phyloP scores from a whole-genome alignment of 108 stramenopile genomes.

The Conticribra guillardii region DNA sequence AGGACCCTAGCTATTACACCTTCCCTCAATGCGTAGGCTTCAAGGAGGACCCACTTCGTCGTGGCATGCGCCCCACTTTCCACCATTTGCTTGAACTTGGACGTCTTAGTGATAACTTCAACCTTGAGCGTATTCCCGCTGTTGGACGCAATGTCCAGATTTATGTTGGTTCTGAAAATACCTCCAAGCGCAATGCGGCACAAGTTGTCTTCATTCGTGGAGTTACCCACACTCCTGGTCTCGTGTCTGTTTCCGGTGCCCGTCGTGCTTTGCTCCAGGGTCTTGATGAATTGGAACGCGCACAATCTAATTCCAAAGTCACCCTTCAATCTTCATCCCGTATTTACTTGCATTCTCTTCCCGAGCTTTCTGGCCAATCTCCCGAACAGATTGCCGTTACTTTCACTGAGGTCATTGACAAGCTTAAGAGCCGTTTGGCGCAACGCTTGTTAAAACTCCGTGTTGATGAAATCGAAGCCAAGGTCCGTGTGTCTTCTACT shows the following conservation, averaged over 20 bases:
- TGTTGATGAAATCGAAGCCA: conserved; percentile 98
- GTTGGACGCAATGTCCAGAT: conserved; percentile 93
- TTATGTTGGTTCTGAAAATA: conserved; percentile 90
- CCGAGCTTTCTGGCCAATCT: conserved; percentile 74
- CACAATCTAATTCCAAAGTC: conserved; percentile 91
- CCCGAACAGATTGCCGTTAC: conserved; percentile 68
- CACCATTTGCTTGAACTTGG: conserved; percentile 92
- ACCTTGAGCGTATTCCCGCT: conserved; percentile 85
- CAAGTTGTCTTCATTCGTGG: conserved; percentile 95
- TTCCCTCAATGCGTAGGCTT: conserved; percentile 83
- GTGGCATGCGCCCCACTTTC: conserved; percentile 97
- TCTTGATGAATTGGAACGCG: conserved; percentile 95
- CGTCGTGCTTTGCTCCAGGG: conserved; percentile 83
- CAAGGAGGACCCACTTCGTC: conserved; percentile 89
- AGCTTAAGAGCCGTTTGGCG: conserved; percentile 85
- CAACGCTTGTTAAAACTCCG: conserved; percentile 91
- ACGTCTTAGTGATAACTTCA: conserved; percentile 82
- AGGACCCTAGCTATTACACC: conserved; percentile 86
- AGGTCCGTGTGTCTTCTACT: conserved; percentile 73
- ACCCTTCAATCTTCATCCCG: conserved; percentile 88
- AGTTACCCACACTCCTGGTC: conserved; percentile 89
- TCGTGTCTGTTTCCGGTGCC: conserved; percentile 71
- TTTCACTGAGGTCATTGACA: conserved; percentile 74
- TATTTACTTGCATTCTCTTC: conserved; percentile 93
- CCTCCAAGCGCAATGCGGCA: conserved; percentile 68